A percentile compares a stretch with the other conserved stretches of the same genome.
These are phyloP conservation scores for Acaromyces ingoldii DNA, from an alignment of 1,284 basidiomycete species.

Conservation along the genomic window DNA sequence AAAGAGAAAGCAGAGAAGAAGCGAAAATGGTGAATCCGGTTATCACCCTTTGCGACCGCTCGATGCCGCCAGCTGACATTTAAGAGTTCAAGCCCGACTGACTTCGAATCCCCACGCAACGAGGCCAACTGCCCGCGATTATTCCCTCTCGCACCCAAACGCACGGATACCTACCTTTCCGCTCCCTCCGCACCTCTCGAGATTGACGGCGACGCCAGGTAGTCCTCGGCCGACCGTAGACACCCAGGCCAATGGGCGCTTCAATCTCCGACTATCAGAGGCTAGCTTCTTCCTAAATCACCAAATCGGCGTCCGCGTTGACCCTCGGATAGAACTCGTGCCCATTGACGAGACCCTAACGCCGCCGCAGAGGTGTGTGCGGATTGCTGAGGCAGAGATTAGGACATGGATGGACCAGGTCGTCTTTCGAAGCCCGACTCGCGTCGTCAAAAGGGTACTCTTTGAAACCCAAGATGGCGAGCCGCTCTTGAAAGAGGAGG, in stretches of 20 bases:
- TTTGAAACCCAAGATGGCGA: too few species aligned
- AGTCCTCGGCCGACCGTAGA: constrained; percentile 1
- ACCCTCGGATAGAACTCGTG: too few species aligned
- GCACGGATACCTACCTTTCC: constrained; percentile 27
- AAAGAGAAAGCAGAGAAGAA: constrained; percentile 21
- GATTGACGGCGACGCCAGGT: neutral
- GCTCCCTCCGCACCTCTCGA: neutral
- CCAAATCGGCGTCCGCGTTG: too few species aligned
- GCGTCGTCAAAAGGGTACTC: constrained; percentile 3
- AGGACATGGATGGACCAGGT: constrained; percentile 19
- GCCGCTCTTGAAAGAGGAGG: too few species aligned
- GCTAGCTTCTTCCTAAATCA: too few species aligned
- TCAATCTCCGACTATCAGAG: too few species aligned
- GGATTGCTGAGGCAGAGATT: constrained; percentile 27
- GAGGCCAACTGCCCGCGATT: constrained; percentile 29
- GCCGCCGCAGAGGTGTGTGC: too few species aligned
- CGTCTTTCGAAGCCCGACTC: constrained; percentile 12
- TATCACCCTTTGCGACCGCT: too few species aligned
- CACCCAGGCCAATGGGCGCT: too few species aligned
- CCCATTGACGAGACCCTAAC: too few species aligned
- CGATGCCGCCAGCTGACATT: too few species aligned
- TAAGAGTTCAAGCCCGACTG: constrained; percentile 14
- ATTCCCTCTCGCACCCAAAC: constrained; percentile 24
- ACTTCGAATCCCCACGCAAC: constrained; percentile 32
- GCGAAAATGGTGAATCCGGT: constrained; percentile 16